phyloP scores from a whole-genome alignment of 352 stramenopile genomes.

The Globisporangium alternatum region DNA sequence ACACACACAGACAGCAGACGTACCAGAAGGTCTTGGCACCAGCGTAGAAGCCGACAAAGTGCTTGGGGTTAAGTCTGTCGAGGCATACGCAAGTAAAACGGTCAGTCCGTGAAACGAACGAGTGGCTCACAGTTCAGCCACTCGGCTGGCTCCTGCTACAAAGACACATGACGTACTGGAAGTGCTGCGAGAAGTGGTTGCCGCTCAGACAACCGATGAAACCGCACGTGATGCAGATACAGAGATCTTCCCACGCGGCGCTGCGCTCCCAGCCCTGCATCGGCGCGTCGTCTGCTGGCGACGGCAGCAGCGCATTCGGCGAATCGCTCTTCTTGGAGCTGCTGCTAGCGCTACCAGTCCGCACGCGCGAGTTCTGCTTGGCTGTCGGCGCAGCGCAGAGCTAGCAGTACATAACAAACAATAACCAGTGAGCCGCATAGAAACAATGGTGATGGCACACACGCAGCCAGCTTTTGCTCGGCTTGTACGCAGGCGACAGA shows the following conservation, averaged over 20 bases:
- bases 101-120: neutral
- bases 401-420: constrained; percentile 10
- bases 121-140: neutral
- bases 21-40: constrained; percentile 57
- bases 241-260: constrained; percentile 33
- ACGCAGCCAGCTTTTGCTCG: neutral
- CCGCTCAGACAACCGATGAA: constrained; percentile 54
- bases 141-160: neutral
- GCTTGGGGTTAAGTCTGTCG: constrained; percentile 42
- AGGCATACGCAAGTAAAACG: neutral
- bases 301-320: neutral
- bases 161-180: constrained; percentile 28
- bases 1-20: neutral
- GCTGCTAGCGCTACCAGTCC: constrained; percentile 4
- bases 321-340: constrained; percentile 9
- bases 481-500: neutral
- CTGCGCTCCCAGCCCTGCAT: constrained; percentile 36
- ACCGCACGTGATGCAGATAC: constrained; percentile 58
- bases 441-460: neutral
- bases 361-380: constrained; percentile 21
- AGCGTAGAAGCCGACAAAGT: constrained; percentile 55
- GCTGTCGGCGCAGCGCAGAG: constrained; percentile 17
- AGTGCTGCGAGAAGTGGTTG: constrained; percentile 52
- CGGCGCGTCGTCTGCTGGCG: neutral
- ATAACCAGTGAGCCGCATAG: neutral